Evolutionary conservation across 73 alveolate species (phyloP).

Genomic region (Paramecium sonneborni): DNA sequence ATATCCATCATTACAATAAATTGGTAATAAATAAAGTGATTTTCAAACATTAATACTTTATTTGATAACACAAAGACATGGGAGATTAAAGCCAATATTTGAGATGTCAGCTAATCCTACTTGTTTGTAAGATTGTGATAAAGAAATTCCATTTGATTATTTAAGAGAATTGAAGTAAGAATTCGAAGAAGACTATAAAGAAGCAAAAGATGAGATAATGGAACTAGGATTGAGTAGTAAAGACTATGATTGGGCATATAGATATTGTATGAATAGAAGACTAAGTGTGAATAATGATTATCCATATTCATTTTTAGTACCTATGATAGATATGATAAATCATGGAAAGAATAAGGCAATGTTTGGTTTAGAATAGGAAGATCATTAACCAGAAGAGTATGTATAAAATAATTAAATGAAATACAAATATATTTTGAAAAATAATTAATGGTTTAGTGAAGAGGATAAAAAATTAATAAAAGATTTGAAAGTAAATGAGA

Average conservation of each 20-base stretch:
- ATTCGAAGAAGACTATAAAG: background rate
- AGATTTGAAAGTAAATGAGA: background rate
- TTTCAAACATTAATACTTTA: constrained; percentile 7
- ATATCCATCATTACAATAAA: background rate
- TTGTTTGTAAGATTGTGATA: background rate
- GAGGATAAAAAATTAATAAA: background rate
- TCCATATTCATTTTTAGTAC: constrained; percentile 53
- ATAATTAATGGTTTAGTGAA: constrained; percentile 7
- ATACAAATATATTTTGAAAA: background rate
- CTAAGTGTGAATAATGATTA: constrained; percentile 35
- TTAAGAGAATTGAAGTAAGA: background rate
- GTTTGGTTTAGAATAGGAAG: background rate
- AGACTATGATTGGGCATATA: constrained; percentile 49
- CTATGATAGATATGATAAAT: constrained; percentile 52
- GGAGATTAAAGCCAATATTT: background rate
- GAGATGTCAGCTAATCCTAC: background rate
- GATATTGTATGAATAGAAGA: constrained; percentile 54
- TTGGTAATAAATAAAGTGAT: constrained; percentile 38
- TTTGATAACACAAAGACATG: background rate
- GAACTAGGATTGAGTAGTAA: background rate
- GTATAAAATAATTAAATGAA: background rate
- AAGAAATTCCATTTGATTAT: constrained; percentile 10
- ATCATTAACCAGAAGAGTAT: background rate
- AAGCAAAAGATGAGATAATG: background rate
- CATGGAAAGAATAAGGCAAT: constrained; percentile 50